phyloP scores from a whole-genome alignment of 768 basidiomycete species.

The Mycena latifolia region DNA sequence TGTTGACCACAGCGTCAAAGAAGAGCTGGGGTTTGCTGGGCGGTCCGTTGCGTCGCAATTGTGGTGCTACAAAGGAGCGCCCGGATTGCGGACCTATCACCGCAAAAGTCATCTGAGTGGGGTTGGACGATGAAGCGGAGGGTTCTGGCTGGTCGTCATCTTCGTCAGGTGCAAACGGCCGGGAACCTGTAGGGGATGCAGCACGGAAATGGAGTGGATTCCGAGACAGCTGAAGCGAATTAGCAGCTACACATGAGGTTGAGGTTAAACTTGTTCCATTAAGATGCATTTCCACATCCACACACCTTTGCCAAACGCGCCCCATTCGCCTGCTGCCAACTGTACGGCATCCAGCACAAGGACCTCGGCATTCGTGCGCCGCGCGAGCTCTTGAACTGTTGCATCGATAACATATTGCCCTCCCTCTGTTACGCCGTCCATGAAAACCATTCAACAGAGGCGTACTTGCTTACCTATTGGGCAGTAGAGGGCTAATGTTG shows the following conservation, averaged over 20 bases:
- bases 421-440: constrained; percentile 60
- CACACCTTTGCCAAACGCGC: constrained; percentile 83
- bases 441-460: constrained; percentile 31
- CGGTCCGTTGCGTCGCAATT: constrained; percentile 56
- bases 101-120: constrained; percentile 56
- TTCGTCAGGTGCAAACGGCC: constrained; percentile 56
- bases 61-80: constrained; percentile 52
- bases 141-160: constrained; percentile 57
- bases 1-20: constrained; percentile 83
- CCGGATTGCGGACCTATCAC: constrained; percentile 53
- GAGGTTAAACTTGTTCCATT: neutral
- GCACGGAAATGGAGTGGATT: constrained; percentile 82
- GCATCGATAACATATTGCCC: constrained; percentile 86
- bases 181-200: constrained; percentile 42
- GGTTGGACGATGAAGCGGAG: constrained; percentile 41
- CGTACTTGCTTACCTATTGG: constrained; percentile 63
- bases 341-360: constrained; percentile 87
- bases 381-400: constrained; percentile 83
- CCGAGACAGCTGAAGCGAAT: constrained; percentile 71
- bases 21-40: constrained; percentile 75
- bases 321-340: constrained; percentile 90
- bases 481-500: constrained; percentile 88
- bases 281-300: constrained; percentile 16
- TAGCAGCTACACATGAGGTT: constrained; percentile 67
- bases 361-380: constrained; percentile 81